Evolutionary conservation across 78 protist genomes (phyloP), one percentile per base, ranked within the genome.

Genomic region (Kipferlia bialata): DNA sequence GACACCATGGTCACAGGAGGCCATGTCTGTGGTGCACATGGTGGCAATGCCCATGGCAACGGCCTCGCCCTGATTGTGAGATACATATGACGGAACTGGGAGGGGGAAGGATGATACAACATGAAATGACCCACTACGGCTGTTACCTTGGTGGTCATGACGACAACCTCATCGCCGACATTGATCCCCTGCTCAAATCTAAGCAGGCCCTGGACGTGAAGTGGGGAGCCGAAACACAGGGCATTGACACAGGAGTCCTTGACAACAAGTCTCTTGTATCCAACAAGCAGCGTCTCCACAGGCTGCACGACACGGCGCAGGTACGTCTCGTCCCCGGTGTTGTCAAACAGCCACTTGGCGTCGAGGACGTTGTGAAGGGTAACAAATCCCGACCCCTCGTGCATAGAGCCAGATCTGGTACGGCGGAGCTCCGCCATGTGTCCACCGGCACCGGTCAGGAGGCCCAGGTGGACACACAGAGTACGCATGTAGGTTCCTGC

Each of bases 401-500:
- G 56, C 76, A 92, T 58, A 54, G 69, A 59, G n/a, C 97, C 93
- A 0, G 87, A 80, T 55, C 90, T 72, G 31, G 66, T 66, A n/a
- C 89, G n/a, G 53, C 89, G 82, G 53, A 81, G 72, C 45, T 81
- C 86, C 66, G 32, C 36, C 75, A 93, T 95, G 79, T 94, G 94
- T 13, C 90, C 98, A 32, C 98, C 96, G 26, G 78, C 86, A 36
- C 98, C 98, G 58, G 92, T 83, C 36, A 95, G 65, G 17, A 93
- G 80, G 36, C 99, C 99, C 29, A 97, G 75, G 79, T 97, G 99
- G 22, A 87, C 96, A 62, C 98, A 95, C 18, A 97, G 92, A 0
- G 99, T 97, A 44, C 99, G 88, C 65, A 97, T 91, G 88, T 97
- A 97, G 5, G 99, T 97, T 45, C 99, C 99, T 5, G 99, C 99